Evolutionary conservation across 2,329 filamentous ascomycete species (phyloP), one percentile per base, ranked within the genome.

Genomic region (Pseudogymnoascus sp.): DNA sequence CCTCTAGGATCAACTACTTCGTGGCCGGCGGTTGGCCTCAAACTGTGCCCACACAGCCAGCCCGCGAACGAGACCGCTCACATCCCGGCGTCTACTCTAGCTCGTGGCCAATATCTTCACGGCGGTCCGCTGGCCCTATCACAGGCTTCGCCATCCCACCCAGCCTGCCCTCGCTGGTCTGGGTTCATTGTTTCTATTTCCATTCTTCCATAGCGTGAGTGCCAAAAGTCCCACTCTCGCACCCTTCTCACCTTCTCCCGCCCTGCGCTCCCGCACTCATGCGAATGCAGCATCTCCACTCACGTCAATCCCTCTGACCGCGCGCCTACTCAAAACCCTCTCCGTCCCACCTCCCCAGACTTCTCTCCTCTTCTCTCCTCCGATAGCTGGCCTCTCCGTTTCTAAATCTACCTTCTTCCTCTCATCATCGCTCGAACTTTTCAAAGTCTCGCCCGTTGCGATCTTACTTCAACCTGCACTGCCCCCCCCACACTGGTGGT

Each of bases 351-450:
- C 64, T 64, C 59, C 61, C 67, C 68, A 61, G 65, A 68, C 65
- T 61, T 62, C 59, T 66, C 62, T 66, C 62, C 38, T 66, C 60
- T 65, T 69, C 64, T 69, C 67, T 65, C 61, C 64, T 69, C 68
- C n/a, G 71, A 69, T 72, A 72, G 72, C 71, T 73, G 71, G 71
- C 42, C 42, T 71, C 71, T 73, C 72, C 71, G 72, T 71, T 69
- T 70, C 65, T 69, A 70, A 70, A 67, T 68, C 67, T 71, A 26
- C 42, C 42, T 68, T 64, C 29, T 65, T 61, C 63, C 65, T 65
- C 65, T 65, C 66, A 63, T 68, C 65, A 40, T 66, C 66, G 65
- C 62, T 63, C 61, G 60, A 38, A 59, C 62, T 64, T 67, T 47
- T 47, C 61, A 56, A 66, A 68, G 64, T 66, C 64, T 64, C 61